Conservation (phyloP, 441 rosid species). For the Pelargonium myrrhifolium region DNA sequence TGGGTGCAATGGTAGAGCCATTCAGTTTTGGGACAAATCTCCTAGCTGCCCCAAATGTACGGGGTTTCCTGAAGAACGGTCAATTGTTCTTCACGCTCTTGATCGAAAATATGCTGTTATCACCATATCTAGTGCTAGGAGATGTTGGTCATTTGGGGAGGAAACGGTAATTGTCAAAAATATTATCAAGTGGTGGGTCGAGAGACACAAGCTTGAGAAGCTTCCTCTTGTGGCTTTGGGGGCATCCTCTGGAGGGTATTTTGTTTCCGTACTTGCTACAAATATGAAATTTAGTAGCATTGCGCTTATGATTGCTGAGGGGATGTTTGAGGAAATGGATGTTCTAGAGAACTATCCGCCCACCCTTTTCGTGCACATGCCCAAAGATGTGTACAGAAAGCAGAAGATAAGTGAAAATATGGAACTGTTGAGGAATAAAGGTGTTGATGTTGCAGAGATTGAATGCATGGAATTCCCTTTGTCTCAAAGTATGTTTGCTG, state of each 20-base stretch:
- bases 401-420: slow-evolving; percentile 53
- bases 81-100: slow-evolving; percentile 54
- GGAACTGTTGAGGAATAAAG: slow-evolving; percentile 45
- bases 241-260: slow-evolving; percentile 91
- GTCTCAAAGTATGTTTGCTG: slow-evolving; percentile 41
- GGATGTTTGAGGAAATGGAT: slow-evolving; percentile 52
- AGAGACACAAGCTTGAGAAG: slow-evolving; percentile 40
- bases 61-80: slow-evolving; percentile 80
- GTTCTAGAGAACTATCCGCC: slow-evolving; percentile 53
- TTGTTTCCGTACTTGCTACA: slow-evolving; percentile 65
- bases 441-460: slow-evolving; percentile 65
- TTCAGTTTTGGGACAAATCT: slow-evolving; percentile 78
- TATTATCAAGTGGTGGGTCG: slow-evolving; percentile 50
- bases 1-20: slow-evolving; percentile 76
- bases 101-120: slow-evolving; percentile 49
- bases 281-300: slow-evolving; percentile 56
- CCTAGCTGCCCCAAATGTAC: slow-evolving; percentile 49
- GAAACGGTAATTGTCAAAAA: slow-evolving; percentile 45
- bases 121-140: slow-evolving; percentile 55
- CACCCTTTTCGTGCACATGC: slow-evolving; percentile 88
- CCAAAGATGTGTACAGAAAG: slow-evolving; percentile 57
- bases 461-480: slow-evolving; percentile 64
- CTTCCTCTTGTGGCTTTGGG: slow-evolving; percentile 86
- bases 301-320: slow-evolving; percentile 80
- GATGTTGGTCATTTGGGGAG: slow-evolving; percentile 64